Evolutionary conservation across 148 eudicot species (phyloP).

Genomic region (Chenopodium album): DNA sequence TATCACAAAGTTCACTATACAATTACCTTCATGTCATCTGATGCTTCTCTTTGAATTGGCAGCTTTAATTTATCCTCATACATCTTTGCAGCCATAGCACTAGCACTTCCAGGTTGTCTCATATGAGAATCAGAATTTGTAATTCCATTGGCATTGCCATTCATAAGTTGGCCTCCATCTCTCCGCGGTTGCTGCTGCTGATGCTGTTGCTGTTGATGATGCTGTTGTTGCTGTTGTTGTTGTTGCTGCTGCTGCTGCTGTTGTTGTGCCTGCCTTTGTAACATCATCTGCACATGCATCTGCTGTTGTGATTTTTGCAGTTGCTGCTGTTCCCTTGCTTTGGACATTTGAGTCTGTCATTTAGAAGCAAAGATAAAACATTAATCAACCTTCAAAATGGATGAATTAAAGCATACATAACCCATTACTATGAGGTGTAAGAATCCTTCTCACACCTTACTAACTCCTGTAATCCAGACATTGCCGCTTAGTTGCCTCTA

Average conservation of each 20-base stretch:
- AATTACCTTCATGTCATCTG: constrained; percentile 68
- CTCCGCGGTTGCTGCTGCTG: constrained; percentile 40
- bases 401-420: background rate
- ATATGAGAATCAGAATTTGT: constrained; percentile 48
- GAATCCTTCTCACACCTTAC: background rate
- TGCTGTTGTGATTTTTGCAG: constrained; percentile 37
- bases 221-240: constrained; percentile 20
- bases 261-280: too few relatives aligned
- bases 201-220: constrained; percentile 31
- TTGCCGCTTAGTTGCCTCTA: background rate
- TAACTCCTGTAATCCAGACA: background rate
- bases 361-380: constrained; percentile 2
- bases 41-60: constrained; percentile 55
- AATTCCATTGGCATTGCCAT: constrained; percentile 40
- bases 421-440: background rate
- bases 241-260: constrained; percentile 40
- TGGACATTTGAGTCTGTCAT: constrained; percentile 41
- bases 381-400: background rate
- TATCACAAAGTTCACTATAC: background rate
- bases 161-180: constrained; percentile 37
- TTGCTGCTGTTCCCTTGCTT: constrained; percentile 45
- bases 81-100: constrained; percentile 66
- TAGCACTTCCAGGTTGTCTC: constrained; percentile 63
- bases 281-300: constrained; percentile 33
- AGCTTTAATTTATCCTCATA: constrained; percentile 64